Base-by-base conservation (phyloP, 163 green algal species). In the Scenedesmus sp. region DNA sequence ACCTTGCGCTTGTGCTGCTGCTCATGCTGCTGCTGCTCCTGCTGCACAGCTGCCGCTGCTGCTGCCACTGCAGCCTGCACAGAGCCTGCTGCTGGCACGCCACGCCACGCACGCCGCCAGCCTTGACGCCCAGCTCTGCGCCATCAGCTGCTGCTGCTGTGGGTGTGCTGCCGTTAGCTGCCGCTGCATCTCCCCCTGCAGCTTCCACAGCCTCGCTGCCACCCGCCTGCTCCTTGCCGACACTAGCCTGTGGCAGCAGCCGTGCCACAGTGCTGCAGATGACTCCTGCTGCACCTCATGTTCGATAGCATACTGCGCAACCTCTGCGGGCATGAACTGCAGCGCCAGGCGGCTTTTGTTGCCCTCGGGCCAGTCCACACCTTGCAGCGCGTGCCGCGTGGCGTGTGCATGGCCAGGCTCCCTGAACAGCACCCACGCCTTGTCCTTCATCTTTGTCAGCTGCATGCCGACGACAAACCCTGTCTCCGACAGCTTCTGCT, bases 361-460 rank as follows among this genome's bases (percentile, higher is more conserved):
- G 81, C 86, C 92, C 26, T 81, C 22, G 6, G 97, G 97, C 96
- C 96, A 99, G 82, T 94, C 86, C 30, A 96, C 65, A 30, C 92
- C 90, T 40, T 94, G 94, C 83, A 94, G 92, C 24, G 94, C 96
- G 3, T 61, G 35, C 0, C 92, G 90, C 13, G 96, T 95, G 1
- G 93, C 94, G 72, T 96, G 94, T 2, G 96, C 96, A 78, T 96
- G 85, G 44, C 86, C 92, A 88, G 93, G 93, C 26, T 87, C 94
- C n/a, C 89, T 91, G 59, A 96, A 96, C 9, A 97, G 81, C 18
- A 96, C 96, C 53, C 95, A 97, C 40, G 93, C 95, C 89, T 95
- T 93, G n/a, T 94, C 96, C 93, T 96, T 97, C 61, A 99, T 96
- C n/a, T 22, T 92, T 2, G 97, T 95, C 93, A 99, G 97, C 96